Percentiles rank a stretch among this genome's conserved stretches.
These are phyloP conservation scores for Stephania yunnanensis DNA, from an alignment of 164 flowering plant genomes.

Conservation along the genomic window DNA sequence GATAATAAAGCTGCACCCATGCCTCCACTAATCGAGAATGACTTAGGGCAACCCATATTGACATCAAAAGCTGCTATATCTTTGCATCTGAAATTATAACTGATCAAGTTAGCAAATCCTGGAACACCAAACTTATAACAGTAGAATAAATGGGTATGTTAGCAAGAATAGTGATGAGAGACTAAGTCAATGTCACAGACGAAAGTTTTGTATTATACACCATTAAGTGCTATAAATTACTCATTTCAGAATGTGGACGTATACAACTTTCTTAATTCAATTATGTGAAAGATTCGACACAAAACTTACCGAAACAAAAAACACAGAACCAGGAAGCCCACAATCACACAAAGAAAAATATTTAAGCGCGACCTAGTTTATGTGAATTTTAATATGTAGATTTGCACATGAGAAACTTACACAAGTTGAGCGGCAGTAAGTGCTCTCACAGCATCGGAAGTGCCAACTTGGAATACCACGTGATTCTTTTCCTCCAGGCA, in stretches of 20 bases:
- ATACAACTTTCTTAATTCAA: neutral
- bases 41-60: constrained; percentile 96
- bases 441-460: constrained; percentile 92
- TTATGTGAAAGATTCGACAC: neutral
- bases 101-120: constrained; percentile 5
- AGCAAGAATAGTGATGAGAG: neutral
- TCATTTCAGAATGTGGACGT: neutral
- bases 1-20: constrained; percentile 91
- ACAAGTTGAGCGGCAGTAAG: constrained; percentile 73
- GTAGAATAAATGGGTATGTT: neutral
- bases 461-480: constrained; percentile 91
- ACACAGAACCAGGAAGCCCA: neutral
- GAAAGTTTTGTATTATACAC: neutral
- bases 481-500: constrained; percentile 57
- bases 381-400: neutral
- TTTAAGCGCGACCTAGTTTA: neutral
- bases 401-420: constrained; percentile 35
- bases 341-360: neutral
- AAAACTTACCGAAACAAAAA: neutral
- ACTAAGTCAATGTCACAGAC: neutral
- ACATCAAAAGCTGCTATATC: constrained; percentile 93
- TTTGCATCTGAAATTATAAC: constrained; percentile 45
- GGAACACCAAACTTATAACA: neutral
- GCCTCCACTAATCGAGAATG: constrained; percentile 92
- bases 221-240: neutral